These are phyloP conservation scores for Candida khao-thaluensis DNA, from an alignment of 805 yeast genomes.

Conservation along the genomic window DNA sequence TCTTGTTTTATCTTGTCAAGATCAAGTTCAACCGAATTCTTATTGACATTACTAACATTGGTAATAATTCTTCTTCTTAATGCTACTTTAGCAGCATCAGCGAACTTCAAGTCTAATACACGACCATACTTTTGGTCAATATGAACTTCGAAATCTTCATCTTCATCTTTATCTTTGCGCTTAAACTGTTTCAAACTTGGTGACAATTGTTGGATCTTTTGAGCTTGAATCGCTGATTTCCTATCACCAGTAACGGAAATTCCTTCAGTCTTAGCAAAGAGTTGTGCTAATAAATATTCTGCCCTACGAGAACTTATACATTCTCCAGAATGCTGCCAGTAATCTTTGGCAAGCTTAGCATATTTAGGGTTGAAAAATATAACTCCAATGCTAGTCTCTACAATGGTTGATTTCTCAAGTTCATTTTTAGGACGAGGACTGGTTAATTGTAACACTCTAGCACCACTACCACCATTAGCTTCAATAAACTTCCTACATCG, in stretches of 20 bases:
- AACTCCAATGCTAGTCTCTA: constrained; percentile 70
- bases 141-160: constrained; percentile 46
- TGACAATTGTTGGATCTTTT: constrained; percentile 15
- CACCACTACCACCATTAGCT: constrained; percentile 25
- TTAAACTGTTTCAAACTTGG: constrained; percentile 13
- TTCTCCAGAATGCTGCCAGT: constrained; percentile 98
- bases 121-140: constrained; percentile 92
- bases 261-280: constrained; percentile 28
- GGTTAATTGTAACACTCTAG: constrained; percentile 66
- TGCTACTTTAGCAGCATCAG: constrained; percentile 71
- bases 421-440: constrained; percentile 64
- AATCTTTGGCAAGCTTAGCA: constrained; percentile 68
- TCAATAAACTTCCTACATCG: constrained; percentile 79
- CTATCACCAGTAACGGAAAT: constrained; percentile 11
- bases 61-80: constrained; percentile 74
- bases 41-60: constrained; percentile 34
- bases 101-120: constrained; percentile 74
- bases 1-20: constrained; percentile 1
- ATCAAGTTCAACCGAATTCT: constrained; percentile 5
- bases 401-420: constrained; percentile 56
- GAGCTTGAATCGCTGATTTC: constrained; percentile 35
- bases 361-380: constrained; percentile 70
- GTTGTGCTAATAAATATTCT: constrained; percentile 72
- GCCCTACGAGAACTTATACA: constrained; percentile 91
- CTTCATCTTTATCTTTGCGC: constrained; percentile 30